Percentiles rank a stretch among this genome's conserved stretches.
Conservation (phyloP, 1,284 basidiomycete species). For the Limonomyces culmigenus region DNA sequence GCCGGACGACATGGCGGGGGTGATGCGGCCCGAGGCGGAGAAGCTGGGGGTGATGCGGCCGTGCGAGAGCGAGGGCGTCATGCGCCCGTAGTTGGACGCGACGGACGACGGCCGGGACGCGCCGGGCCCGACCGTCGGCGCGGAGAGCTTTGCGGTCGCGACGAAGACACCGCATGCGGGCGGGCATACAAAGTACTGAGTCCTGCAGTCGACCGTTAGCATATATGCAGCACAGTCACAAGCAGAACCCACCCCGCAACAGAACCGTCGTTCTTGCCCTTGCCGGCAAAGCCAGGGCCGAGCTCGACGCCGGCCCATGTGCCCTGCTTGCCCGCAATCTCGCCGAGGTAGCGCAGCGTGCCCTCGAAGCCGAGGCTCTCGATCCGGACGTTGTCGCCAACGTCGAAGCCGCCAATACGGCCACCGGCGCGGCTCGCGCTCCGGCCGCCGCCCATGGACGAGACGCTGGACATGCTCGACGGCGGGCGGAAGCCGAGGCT, state of each 20-base stretch:
- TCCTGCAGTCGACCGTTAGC: conserved; percentile 20
- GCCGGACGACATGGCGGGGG: conserved; percentile 10
- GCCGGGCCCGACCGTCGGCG: conserved; percentile 46
- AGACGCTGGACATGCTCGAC: conserved; percentile 24
- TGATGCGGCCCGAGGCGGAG: not conserved
- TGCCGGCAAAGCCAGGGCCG: conserved; percentile 71
- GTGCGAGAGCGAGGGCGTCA: conserved; percentile 25
- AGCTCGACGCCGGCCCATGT: conserved; percentile 87
- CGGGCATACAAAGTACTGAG: conserved; percentile 78
- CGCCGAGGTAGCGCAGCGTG: conserved; percentile 59
- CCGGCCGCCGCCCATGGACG: conserved; percentile 26
- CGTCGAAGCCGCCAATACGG: conserved; percentile 36
- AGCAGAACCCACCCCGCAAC: conserved; percentile 56
- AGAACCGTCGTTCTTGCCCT: conserved; percentile 90
- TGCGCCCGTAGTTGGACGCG: conserved; percentile 34
- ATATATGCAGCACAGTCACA: not conserved
- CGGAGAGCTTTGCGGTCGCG: conserved; percentile 62
- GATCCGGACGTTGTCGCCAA: conserved; percentile 72
- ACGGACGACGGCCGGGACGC: conserved; percentile 61
- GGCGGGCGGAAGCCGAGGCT: conserved; percentile 19
- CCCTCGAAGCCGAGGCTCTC: conserved; percentile 80
- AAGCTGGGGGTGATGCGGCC: not conserved
- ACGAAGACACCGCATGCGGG: conserved; percentile 87
- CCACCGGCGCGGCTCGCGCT: conserved; percentile 35
- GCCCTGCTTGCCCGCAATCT: conserved; percentile 75